These are phyloP conservation scores for Castanea crenata DNA, from an alignment of 306 rosid genomes.

Conservation along the genomic window DNA sequence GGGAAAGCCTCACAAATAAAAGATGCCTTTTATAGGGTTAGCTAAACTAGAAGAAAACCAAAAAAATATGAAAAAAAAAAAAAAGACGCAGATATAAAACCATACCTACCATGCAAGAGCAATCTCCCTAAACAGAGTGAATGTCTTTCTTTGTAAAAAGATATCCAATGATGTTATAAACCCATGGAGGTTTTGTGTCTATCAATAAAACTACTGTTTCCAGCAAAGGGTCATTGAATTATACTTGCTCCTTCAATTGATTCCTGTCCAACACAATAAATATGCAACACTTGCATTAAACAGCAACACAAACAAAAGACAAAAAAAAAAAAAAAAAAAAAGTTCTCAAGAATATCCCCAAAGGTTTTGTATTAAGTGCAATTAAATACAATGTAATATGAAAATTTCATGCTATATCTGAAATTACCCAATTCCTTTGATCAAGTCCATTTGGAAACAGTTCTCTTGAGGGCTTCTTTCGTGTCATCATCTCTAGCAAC, in stretches of 20 bases:
- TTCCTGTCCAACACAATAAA: slow-evolving; percentile 48
- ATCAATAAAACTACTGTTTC: slow-evolving; percentile 65
- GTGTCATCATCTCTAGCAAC: slow-evolving; percentile 25
- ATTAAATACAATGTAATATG: too few species aligned
- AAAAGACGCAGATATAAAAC: background rate
- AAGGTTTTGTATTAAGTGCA: too few species aligned
- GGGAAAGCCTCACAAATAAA: background rate
- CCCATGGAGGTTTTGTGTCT: slow-evolving; percentile 81
- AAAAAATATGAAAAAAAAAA: background rate
- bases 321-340: too few species aligned
- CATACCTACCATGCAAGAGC: slow-evolving; percentile 72
- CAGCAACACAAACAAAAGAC: background rate
- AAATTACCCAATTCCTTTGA: slow-evolving; percentile 15
- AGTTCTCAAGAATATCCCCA: too few species aligned
- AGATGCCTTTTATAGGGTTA: background rate
- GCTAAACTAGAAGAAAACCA: slow-evolving; percentile 6
- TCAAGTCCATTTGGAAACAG: slow-evolving; percentile 18
- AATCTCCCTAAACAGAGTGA: slow-evolving; percentile 42
- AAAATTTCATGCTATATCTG: too few species aligned
- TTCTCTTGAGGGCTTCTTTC: slow-evolving; percentile 12
- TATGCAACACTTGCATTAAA: slow-evolving; percentile 16
- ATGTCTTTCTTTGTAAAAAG: slow-evolving; percentile 64
- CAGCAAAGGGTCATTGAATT: slow-evolving; percentile 52
- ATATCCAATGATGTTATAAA: slow-evolving; percentile 64
- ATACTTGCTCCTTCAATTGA: slow-evolving; percentile 64